Base-by-base conservation (phyloP, 371 early-diverging fungal species). In the Lichtheimia ramosa region DNA sequence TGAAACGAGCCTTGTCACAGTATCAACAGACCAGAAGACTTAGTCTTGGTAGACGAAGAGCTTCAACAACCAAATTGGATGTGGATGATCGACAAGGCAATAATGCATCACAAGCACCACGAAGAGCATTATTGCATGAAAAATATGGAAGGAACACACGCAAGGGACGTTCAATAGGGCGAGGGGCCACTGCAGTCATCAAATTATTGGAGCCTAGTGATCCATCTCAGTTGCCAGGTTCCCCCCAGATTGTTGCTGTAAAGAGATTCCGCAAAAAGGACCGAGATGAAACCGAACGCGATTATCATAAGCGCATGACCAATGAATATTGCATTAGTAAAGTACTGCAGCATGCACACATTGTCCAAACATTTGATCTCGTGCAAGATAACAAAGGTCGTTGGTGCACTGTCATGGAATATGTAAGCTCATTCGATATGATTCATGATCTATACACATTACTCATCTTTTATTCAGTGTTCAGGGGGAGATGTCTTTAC, bases 321-420 rank as follows among this genome's bases (percentile, higher is more conserved):
- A 65, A 69, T 28, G 79, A 78, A 48, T 78, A 73, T 21, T 77
- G 61, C 48, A 75, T 57, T 65, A 71, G 63, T 40, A 63, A 63
- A 52, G 66, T 58, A 43, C 63, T 61, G 7, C 64, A 50, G 40
- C 69, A 24, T n/a, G 61, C 40, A 54, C 59, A 79, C 59, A 64
- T 73, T 43, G 72, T 79, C 18, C 53, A 71, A 21, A 59, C 69
- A 21, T 74, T 71, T 61, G 68, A 68, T 54, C 66, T 68, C 39
- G 50, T 63, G 15, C 68, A 56, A 43, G 71, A 60, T 61, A 62
- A 60, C 43, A 62, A 65, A 41, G 60, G 55, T 12, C 65, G 70
- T 14, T 69, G 70, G 60, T 72, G 79, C 51, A 71, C 69, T 46
- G 69, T 79, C 8, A 70, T 75, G 74, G 76, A 79, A 69, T 79